Evolutionary conservation across 2,329 filamentous ascomycete genomes (phyloP), one percentile per base, ranked within the genome.

Genomic region (Phialophora verrucosa): DNA sequence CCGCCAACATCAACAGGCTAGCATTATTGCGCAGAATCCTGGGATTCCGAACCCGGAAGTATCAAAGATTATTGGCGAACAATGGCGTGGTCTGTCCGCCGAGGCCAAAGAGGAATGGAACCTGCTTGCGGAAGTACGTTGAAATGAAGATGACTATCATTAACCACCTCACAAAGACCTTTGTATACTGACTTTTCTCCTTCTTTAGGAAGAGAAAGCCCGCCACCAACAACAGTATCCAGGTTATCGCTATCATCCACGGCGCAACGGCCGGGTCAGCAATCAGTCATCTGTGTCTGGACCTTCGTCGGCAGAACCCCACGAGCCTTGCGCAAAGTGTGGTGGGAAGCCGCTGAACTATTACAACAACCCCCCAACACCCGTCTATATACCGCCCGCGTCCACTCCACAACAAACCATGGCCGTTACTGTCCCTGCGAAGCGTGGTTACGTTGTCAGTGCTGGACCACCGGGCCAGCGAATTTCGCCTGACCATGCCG

Each of bases 1-100:
- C 82, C 92, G 95, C 47, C 93, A 98, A 77, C 91, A 96, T 77
- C 90, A 95, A 74, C 94, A 98, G 78, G 88, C 91, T 20, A 84
- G 87, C 57, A 92, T 98, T 59, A 90, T 93, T 44, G 84, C 88
- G 62, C 86, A 91, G 72, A 87, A 97, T 74, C 94, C 93, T n/a
- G 91, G 92, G 53, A 87, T 97, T 70, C 89, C 93, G 54, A 98
- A 98, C 78, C 94, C 94, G 2, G 92, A 97, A 60, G 96, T 98
- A 73, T 97, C 94, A 71, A 97, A 97, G 80, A 96, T 98, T 73
- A 96, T 98, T 72, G 94, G 94, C 60, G 88, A 92, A 77, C 90
- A 93, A 85, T 99, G 95, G 95, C 88, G 90, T 74, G 85, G 88
- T 63, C 89, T 96, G 75, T 80, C 88, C 3, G 85, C 90, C 27